Evolutionary conservation across 2,329 filamentous ascomycete species (phyloP).

Genomic region (Aspergillus amoenus): DNA sequence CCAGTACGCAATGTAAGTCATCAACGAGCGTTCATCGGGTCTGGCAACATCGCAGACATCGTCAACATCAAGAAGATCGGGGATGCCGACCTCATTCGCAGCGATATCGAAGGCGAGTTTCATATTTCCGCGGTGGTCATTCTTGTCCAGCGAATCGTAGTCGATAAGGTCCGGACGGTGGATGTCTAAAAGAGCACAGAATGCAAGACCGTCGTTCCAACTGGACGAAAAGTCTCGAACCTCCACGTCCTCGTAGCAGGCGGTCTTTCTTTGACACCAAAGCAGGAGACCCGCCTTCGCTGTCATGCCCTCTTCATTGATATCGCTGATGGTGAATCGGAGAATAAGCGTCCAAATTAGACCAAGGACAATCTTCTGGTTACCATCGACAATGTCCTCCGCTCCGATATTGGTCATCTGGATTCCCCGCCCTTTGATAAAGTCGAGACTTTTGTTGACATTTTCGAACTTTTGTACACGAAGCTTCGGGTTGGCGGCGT

Average conservation of each 20-base stretch:
- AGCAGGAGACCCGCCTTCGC: conserved; percentile 92
- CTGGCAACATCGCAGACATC: conserved; percentile 96
- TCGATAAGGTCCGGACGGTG: conserved; percentile 96
- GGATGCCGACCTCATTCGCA: conserved; percentile 93
- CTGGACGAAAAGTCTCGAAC: conserved; percentile 92
- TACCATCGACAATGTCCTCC: conserved; percentile 97
- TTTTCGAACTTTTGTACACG: conserved; percentile 98
- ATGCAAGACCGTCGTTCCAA: conserved; percentile 97
- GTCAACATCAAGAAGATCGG: conserved; percentile 91
- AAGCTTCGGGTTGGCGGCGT: conserved; percentile 93
- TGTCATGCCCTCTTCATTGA: conserved; percentile 96
- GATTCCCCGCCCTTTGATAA: conserved; percentile 85
- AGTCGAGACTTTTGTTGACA: conserved; percentile 92
- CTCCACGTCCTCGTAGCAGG: conserved; percentile 96
- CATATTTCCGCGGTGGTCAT: conserved; percentile 94
- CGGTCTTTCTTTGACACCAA: conserved; percentile 98
- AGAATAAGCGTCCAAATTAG: conserved; percentile 98
- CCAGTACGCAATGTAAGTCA: conserved; percentile 99
- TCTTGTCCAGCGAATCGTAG: conserved; percentile 91
- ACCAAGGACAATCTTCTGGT: conserved; percentile 94
- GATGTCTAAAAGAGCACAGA: conserved; percentile 94
- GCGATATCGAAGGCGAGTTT: conserved; percentile 96
- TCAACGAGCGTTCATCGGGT: conserved; percentile 92
- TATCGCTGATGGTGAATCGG: conserved; percentile 97
- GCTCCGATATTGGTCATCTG: conserved; percentile 99